Evolutionary conservation across 352 stramenopile genomes (phyloP).

Genomic region (Phytophthora parvispora): DNA sequence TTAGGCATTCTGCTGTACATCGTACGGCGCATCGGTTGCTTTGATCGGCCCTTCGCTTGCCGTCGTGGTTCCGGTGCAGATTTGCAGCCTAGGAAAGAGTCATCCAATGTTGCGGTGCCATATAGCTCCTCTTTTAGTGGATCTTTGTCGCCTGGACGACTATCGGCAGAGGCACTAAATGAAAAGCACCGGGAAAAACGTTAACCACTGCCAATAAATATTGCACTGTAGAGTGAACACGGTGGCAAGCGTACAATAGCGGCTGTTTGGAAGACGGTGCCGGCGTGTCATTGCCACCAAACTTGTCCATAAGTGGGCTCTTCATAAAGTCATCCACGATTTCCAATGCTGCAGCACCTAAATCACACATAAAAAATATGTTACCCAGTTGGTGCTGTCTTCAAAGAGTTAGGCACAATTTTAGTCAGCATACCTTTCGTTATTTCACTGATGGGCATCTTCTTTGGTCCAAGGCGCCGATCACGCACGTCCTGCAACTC

Average conservation of each 20-base stretch:
- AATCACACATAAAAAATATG: neutral
- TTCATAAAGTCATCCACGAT: conserved; percentile 87
- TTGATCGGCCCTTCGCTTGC: conserved; percentile 13
- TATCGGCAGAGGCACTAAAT: conserved; percentile 1
- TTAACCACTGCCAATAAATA: neutral
- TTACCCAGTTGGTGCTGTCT: neutral
- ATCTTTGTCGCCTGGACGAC: conserved; percentile 29
- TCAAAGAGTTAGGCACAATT: neutral
- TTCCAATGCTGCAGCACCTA: conserved; percentile 80
- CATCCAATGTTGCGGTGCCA: conserved; percentile 47
- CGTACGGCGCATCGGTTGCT: conserved; percentile 38
- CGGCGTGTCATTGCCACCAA: conserved; percentile 26
- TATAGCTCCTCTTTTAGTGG: conserved; percentile 76
- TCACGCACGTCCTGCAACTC: conserved; percentile 39
- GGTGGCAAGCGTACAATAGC: conserved; percentile 10
- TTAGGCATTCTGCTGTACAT: neutral
- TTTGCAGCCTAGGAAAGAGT: conserved; percentile 67
- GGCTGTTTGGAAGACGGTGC: neutral
- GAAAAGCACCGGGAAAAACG: neutral
- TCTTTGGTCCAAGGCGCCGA: conserved; percentile 28
- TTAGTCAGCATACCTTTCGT: conserved; percentile 51
- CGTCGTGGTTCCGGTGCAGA: conserved; percentile 15
- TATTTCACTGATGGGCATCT: conserved; percentile 61
- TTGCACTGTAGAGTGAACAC: neutral
- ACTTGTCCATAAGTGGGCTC: conserved; percentile 80